phyloP scores from a whole-genome alignment of 768 basidiomycete genomes.

The Coprinellus aureogranulatus region DNA sequence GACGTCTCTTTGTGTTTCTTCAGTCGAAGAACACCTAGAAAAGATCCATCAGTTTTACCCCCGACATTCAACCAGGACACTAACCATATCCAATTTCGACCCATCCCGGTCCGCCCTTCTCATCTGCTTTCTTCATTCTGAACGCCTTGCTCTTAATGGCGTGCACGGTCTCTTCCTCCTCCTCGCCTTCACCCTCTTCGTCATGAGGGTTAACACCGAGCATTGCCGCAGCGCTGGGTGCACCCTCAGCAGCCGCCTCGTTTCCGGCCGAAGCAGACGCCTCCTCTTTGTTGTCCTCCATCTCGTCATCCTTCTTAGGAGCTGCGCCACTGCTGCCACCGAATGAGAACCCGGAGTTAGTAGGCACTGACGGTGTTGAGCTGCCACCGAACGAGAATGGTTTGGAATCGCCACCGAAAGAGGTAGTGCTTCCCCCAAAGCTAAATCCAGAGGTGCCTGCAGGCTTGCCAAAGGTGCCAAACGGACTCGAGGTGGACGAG shows the following conservation, averaged over 20 bases:
- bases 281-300: slow-evolving; percentile 11
- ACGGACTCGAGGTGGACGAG: slow-evolving; percentile 2
- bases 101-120: slow-evolving; percentile 50
- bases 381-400: slow-evolving; percentile 8
- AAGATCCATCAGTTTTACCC: neutral
- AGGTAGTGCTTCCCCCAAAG: neutral
- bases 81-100: slow-evolving; percentile 64
- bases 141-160: slow-evolving; percentile 60
- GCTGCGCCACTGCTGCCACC: neutral
- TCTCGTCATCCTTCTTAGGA: neutral
- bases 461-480: slow-evolving; percentile 1
- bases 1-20: slow-evolving; percentile 70
- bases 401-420: neutral
- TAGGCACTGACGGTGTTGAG: slow-evolving; percentile 1
- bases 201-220: slow-evolving; percentile 45
- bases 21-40: slow-evolving; percentile 60
- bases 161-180: slow-evolving; percentile 69
- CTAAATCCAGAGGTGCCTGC: slow-evolving; percentile 2
- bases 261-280: too few species aligned
- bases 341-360: slow-evolving; percentile 6
- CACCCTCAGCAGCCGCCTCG: slow-evolving; percentile 32
- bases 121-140: slow-evolving; percentile 50
- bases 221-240: neutral
- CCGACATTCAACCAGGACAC: neutral
- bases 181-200: slow-evolving; percentile 76